These are phyloP conservation scores for Apophysomyces ossiformis DNA, from an alignment of 371 early-diverging fungal species.

Conservation along the genomic window DNA sequence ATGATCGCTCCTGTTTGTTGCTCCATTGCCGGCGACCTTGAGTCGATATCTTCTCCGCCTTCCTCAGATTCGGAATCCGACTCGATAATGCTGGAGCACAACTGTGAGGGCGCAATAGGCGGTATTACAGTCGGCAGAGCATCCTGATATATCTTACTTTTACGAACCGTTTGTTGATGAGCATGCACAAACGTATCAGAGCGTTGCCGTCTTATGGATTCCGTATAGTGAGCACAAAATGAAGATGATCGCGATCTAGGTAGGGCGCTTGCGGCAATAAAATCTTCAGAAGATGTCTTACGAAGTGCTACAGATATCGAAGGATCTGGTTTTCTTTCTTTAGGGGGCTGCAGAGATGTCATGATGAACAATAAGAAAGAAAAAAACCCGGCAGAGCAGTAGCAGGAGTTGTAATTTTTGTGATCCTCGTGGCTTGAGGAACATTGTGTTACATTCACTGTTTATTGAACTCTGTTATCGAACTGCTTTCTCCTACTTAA, in stretches of 20 bases:
- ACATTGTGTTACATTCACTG: neutral
- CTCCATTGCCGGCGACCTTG: neutral
- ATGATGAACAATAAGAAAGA: conserved; percentile 20
- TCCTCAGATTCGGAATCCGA: conserved; percentile 15
- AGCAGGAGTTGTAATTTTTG: neutral
- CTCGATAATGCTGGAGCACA: neutral
- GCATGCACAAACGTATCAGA: conserved; percentile 30
- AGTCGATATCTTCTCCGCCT: conserved; percentile 9
- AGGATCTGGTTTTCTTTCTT: conserved; percentile 14
- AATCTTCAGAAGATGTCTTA: conserved; percentile 16
- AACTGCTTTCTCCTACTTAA: too few relatives aligned
- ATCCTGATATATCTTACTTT: conserved; percentile 7
- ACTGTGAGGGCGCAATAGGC: neutral
- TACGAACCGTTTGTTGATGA: neutral
- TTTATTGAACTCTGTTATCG: too few relatives aligned
- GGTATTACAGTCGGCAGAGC: neutral
- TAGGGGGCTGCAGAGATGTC: conserved; percentile 25
- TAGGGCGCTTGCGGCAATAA: conserved; percentile 9
- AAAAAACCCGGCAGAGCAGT: neutral
- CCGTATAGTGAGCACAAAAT: conserved; percentile 18
- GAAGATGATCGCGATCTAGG: conserved; percentile 17
- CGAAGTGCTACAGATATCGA: conserved; percentile 16
- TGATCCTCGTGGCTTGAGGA: conserved; percentile 10
- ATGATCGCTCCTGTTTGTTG: conserved; percentile 26
- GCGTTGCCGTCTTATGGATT: conserved; percentile 29